phyloP scores from a whole-genome alignment of 2,329 filamentous ascomycete species.

The Trichoderma harzianum region DNA sequence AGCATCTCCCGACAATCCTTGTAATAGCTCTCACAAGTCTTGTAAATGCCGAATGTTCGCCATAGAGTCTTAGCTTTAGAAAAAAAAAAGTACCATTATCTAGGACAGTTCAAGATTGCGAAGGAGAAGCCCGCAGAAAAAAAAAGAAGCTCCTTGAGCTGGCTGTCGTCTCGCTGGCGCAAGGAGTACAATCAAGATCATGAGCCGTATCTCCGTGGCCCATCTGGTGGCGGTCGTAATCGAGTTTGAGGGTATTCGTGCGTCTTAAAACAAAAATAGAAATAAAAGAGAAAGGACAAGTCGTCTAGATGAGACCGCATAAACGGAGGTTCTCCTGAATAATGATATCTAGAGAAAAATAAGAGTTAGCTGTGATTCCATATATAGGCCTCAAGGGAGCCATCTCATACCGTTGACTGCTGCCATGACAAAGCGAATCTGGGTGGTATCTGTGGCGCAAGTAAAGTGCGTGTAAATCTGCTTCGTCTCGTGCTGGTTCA shows the following conservation, averaged over 20 bases:
- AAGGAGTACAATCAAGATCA: slow-evolving; percentile 36
- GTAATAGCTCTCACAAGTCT: slow-evolving; percentile 28
- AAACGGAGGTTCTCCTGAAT: slow-evolving; percentile 98
- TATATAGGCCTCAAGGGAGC: neutral
- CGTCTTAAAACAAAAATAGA: slow-evolving; percentile 28
- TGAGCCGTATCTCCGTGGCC: slow-evolving; percentile 39
- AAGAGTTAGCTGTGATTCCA: slow-evolving; percentile 39
- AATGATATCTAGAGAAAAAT: slow-evolving; percentile 74
- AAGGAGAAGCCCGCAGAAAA: slow-evolving; percentile 7
- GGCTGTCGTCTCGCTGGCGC: slow-evolving; percentile 27
- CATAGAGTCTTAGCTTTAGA: slow-evolving; percentile 17
- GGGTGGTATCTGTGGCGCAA: slow-evolving; percentile 96
- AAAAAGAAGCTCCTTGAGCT: slow-evolving; percentile 14
- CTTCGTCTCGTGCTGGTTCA: slow-evolving; percentile 99
- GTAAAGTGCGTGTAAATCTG: slow-evolving; percentile 99
- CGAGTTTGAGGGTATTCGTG: slow-evolving; percentile 44
- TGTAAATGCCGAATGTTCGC: slow-evolving; percentile 23
- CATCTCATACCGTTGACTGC: slow-evolving; percentile 85
- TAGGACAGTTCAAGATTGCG: slow-evolving; percentile 17
- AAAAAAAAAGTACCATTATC: slow-evolving; percentile 17
- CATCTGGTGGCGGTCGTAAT: slow-evolving; percentile 38
- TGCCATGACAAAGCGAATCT: slow-evolving; percentile 99
- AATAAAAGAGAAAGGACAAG: slow-evolving; percentile 29
- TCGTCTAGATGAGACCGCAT: slow-evolving; percentile 86
- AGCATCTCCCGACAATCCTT: slow-evolving; percentile 31